A percentile compares a stretch with the other conserved stretches of the same genome.
Evolutionary conservation across 805 yeast species (phyloP).

Genomic region (Scheffersomyces coipomensis): DNA sequence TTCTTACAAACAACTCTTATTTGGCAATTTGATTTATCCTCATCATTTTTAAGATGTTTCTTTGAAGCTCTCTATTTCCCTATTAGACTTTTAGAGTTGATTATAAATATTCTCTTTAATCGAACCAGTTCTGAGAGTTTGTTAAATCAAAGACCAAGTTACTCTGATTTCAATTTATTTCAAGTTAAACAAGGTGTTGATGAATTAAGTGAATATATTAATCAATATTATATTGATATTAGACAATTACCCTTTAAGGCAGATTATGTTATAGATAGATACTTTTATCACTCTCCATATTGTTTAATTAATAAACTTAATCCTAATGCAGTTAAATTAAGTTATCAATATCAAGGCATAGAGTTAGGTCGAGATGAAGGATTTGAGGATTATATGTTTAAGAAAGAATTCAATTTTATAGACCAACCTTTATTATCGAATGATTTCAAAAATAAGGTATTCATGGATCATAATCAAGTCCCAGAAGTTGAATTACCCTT

Average conservation of each 20-base stretch:
- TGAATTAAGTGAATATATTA: not conserved
- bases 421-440: too few relatives aligned
- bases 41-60: not conserved
- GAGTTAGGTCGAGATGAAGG: conserved; percentile 14
- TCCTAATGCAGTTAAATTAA: conserved; percentile 7
- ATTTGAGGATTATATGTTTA: conserved; percentile 12
- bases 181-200: too few relatives aligned
- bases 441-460: too few relatives aligned
- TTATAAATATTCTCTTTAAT: not conserved
- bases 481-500: too few relatives aligned
- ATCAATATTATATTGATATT: not conserved
- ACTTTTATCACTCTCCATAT: conserved; percentile 32
- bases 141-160: too few relatives aligned
- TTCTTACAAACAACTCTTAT: not conserved
- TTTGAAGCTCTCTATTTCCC: not conserved
- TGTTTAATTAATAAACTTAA: conserved; percentile 20
- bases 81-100: not conserved
- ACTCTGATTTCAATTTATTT: too few relatives aligned
- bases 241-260: conserved; percentile 11
- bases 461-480: too few relatives aligned
- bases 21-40: not conserved
- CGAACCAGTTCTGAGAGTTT: not conserved
- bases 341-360: conserved; percentile 13
- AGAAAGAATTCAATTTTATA: conserved; percentile 1
- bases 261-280: conserved; percentile 38